Evolutionary conservation across 1,139 yeast genomes (phyloP).

Genomic region (Pichia sp.): DNA sequence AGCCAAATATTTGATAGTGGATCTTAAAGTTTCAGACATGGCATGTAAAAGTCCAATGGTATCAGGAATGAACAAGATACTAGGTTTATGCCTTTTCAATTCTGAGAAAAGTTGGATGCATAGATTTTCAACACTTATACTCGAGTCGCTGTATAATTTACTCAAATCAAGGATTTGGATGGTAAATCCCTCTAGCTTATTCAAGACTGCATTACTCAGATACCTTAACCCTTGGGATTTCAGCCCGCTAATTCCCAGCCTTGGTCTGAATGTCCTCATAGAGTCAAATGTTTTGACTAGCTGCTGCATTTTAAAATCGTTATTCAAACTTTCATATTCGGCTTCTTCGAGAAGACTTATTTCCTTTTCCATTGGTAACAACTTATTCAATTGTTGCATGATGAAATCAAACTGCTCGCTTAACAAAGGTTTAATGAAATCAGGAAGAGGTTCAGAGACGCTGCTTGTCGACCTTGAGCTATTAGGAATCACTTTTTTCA

Average conservation of each 20-base stretch:
- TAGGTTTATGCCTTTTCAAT: conserved; percentile 86
- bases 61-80: conserved; percentile 80
- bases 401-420: conserved; percentile 45
- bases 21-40: conserved; percentile 62
- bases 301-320: conserved; percentile 59
- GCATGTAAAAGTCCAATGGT: conserved; percentile 73
- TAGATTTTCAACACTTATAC: conserved; percentile 79
- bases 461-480: conserved; percentile 76
- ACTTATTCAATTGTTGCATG: conserved; percentile 44
- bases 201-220: conserved; percentile 75
- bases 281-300: conserved; percentile 53
- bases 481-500: conserved; percentile 86
- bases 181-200: conserved; percentile 84
- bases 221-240: conserved; percentile 90
- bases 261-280: conserved; percentile 77
- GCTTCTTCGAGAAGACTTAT: conserved; percentile 67
- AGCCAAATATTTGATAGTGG: conserved; percentile 67
- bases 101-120: conserved; percentile 83
- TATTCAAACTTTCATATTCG: conserved; percentile 58
- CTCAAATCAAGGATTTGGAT: conserved; percentile 84
- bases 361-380: conserved; percentile 63
- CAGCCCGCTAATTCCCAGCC: conserved; percentile 66
- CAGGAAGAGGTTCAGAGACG: conserved; percentile 76
- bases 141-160: conserved; percentile 70
- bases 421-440: conserved; percentile 61